phyloP scores from a whole-genome alignment of 2,329 filamentous ascomycete species.

The Fusarium sp. region DNA sequence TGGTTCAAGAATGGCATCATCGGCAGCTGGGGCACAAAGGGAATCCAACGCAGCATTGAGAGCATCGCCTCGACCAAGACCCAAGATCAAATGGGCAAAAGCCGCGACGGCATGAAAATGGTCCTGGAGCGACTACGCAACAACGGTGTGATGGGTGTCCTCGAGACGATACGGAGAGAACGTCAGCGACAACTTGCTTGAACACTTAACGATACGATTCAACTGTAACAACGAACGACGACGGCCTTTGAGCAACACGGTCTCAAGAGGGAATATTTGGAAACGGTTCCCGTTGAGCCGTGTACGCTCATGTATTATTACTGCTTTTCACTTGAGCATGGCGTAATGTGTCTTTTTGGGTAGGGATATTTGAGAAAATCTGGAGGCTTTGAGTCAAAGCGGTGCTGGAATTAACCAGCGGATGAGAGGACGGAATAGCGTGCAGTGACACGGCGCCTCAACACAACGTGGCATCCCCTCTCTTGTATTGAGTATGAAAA shows the following conservation, averaged over 20 bases:
- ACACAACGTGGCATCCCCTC: constrained; percentile 56
- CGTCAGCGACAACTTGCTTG: constrained; percentile 53
- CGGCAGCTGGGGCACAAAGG: constrained; percentile 73
- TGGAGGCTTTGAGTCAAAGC: constrained; percentile 20
- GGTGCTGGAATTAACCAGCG: constrained; percentile 26
- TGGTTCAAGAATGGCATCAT: constrained; percentile 66
- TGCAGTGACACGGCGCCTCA: constrained; percentile 49
- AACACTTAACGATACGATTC: constrained; percentile 34
- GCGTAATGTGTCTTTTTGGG: constrained; percentile 53
- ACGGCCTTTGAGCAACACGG: constrained; percentile 40
- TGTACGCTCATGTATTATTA: constrained; percentile 53
- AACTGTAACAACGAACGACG: constrained; percentile 46
- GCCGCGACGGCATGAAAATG: constrained; percentile 84
- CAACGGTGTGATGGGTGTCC: constrained; percentile 69
- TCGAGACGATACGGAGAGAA: constrained; percentile 67
- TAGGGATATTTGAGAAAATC: constrained; percentile 30
- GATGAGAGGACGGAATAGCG: constrained; percentile 31
- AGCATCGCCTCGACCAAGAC: constrained; percentile 82
- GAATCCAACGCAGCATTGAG: constrained; percentile 85
- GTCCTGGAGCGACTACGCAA: constrained; percentile 78
- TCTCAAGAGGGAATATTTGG: constrained; percentile 20
- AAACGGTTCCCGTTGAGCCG: constrained; percentile 18
- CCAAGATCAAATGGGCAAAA: constrained; percentile 82
- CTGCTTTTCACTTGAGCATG: constrained; percentile 52
- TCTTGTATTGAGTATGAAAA: constrained; percentile 53